Base-by-base conservation (phyloP, 2,329 filamentous ascomycete species). In the Drechslerella dactyloides region DNA sequence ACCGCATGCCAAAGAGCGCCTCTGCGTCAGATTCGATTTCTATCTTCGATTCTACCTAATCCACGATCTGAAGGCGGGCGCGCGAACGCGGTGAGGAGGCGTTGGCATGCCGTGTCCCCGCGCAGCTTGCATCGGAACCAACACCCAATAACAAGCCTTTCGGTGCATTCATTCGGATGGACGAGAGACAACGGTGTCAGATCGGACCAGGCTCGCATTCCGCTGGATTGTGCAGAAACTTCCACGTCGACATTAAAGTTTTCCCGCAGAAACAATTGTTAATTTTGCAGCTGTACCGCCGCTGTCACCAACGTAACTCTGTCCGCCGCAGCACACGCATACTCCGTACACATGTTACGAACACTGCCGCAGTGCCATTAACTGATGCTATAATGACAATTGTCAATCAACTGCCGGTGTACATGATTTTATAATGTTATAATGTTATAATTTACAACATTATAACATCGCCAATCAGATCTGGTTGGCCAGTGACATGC, bases 1-100 rank as follows among this genome's bases (percentile, higher is more conserved):
- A 42, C 11, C 27, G 17, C 50, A 11, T 53, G 23, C 50, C 23
- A 53, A 53, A 53, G 56, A 58, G 48, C 59, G 59, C 66, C 59
- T 63, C 59, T 51, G 46, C 55, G 66, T 64, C 66, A 70, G 60
- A 64, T 46, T 52, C 60, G 53, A 44, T n/a, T n/a, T n/a, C n/a
- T n/a, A n/a, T n/a, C n/a, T n/a, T n/a, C n/a, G n/a, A n/a, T n/a
- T n/a, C n/a, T n/a, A n/a, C 4, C 5, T 6, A 48, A 10, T 19
- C 17, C 21, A 2, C 44, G 44, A 23, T 48, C 19, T 48, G 44
- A 19, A 15, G 17, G 15, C 44, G 8, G 19, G 44, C 44, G 44
- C 17, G 44, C 19, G 15, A 10, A 48, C 44, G 44, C 44, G 44
- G 37, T 42, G 37, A 42, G 37, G 4, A 42, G 37, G 44, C 44